phyloP scores from a whole-genome alignment of 805 yeast species.

The Saccharomycopsis sp. region DNA sequence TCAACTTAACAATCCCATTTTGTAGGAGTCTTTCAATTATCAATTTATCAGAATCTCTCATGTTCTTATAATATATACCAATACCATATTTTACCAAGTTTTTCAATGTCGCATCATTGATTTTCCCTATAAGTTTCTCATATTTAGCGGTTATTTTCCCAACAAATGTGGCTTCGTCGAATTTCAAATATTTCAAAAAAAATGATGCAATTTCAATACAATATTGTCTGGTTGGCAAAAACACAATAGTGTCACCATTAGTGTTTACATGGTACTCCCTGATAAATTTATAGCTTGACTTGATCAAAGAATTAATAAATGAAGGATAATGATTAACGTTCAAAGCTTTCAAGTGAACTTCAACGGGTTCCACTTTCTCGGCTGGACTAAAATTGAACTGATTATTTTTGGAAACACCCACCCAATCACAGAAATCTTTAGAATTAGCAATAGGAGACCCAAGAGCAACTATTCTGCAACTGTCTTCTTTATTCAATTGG shows the following conservation, averaged over 20 bases:
- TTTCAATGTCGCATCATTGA: conserved; percentile 41
- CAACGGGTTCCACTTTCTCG: conserved; percentile 49
- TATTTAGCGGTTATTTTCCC: conserved; percentile 30
- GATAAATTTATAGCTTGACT: conserved; percentile 41
- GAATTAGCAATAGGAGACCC: conserved; percentile 67
- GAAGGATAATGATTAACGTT: conserved; percentile 46
- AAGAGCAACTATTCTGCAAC: conserved; percentile 59
- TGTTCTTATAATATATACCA: conserved; percentile 53
- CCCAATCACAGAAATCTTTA: conserved; percentile 78
- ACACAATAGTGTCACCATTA: conserved; percentile 39
- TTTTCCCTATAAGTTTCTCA: conserved; percentile 34
- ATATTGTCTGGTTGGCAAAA: conserved; percentile 49
- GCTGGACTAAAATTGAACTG: conserved; percentile 65
- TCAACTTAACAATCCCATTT: conserved; percentile 43
- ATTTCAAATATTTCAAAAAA: conserved; percentile 33
- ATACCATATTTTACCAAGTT: conserved; percentile 50
- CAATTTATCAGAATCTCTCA: conserved; percentile 48
- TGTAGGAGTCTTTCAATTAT: conserved; percentile 47
- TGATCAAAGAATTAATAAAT: conserved; percentile 42
- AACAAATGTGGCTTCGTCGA: conserved; percentile 35
- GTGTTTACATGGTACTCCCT: conserved; percentile 27
- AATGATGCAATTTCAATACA: conserved; percentile 47
- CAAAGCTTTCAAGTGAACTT: conserved; percentile 47
- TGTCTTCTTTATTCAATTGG: conserved; percentile 45
- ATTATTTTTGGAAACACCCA: conserved; percentile 57